Evolutionary conservation across 371 early-diverging fungal genomes (phyloP).

Genomic region (Furculomyces boomerangus): DNA sequence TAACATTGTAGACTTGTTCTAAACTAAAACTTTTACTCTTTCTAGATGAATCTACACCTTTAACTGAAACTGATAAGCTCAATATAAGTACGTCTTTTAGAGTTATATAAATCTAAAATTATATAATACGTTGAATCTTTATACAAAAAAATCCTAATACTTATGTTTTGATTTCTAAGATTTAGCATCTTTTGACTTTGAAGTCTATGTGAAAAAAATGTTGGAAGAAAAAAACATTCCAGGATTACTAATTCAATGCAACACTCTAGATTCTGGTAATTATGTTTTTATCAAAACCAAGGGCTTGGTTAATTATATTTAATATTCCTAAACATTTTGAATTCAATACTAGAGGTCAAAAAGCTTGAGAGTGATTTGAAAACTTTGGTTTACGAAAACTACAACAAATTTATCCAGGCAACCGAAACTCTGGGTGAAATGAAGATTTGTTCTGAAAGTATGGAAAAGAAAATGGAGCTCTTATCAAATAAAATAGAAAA

Average conservation of each 20-base stretch:
- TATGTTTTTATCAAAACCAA: neutral
- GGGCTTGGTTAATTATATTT: neutral
- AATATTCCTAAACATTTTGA: slow-evolving; percentile 42
- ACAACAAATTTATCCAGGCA: slow-evolving; percentile 84
- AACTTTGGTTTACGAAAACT: slow-evolving; percentile 90
- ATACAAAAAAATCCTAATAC: no score
- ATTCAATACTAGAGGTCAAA: slow-evolving; percentile 34
- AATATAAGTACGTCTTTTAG: no score
- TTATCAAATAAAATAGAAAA: slow-evolving; percentile 7
- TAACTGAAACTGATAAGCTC: no score
- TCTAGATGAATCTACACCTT: no score
- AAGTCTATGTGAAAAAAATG: neutral
- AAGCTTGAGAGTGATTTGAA: slow-evolving; percentile 92
- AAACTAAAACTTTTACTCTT: no score
- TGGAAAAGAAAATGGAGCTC: slow-evolving; percentile 45
- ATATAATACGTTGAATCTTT: no score
- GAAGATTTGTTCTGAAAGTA: slow-evolving; percentile 52
- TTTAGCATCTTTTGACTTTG: neutral
- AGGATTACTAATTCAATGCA: neutral
- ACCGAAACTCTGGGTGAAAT: slow-evolving; percentile 74
- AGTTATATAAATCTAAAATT: no score
- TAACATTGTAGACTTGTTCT: no score
- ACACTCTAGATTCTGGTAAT: neutral
- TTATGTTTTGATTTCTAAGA: no score
- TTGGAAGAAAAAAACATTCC: neutral